Base-by-base conservation (phyloP, 2,329 filamentous ascomycete species). In the Sarocladium brachiariae region DNA sequence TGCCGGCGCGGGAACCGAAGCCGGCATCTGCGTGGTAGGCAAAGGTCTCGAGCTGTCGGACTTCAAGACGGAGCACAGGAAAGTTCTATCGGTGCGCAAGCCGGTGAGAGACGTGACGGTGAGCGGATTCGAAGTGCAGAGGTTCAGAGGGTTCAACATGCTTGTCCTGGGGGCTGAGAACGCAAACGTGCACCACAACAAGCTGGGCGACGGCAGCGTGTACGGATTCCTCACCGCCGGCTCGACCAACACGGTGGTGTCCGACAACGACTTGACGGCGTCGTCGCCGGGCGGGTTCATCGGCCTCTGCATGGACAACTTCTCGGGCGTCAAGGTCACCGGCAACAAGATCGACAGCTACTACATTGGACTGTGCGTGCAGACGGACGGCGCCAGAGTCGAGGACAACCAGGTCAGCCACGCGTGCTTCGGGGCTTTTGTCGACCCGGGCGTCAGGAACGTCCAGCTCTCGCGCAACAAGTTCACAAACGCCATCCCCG, bases 141-240 rank as follows among this genome's bases (percentile, higher is more conserved):
- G 57, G 3, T 69, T 68, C 51, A 56, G 56, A 0, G 67, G 65
- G 10, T 54, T 67, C 49, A 68, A 65, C 49, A 65, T 70, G 21
- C 65, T 63, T n/a, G 54, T 69, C 8, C 37, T 69, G 1, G 67
- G 65, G 2, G 64, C 59, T 9, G 51, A 59, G 37, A 60, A 66
- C 37, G 55, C 61, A 23, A 50, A 55, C 7, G 47, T 68, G 9
- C 39, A 35, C 16, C 50, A 53, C 18, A 68, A 66, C 54, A 62
- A 46, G 3, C 51, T 67, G 18, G 52, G 52, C 9, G 60, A 66
- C 46, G 62, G 58, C 1, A 41, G 24, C 1, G 49, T 52, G 9
- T 70, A 70, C 38, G 67, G 68, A 2, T 52, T 57, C 18, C 61
- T 70, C n/a, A 65, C 67, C 3, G 57, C 60, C n/a, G 67, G 67